Evolutionary conservation across 2,329 filamentous ascomycete genomes (phyloP), one percentile per base, ranked within the genome.

Genomic region (Colletotrichum tropicicola): DNA sequence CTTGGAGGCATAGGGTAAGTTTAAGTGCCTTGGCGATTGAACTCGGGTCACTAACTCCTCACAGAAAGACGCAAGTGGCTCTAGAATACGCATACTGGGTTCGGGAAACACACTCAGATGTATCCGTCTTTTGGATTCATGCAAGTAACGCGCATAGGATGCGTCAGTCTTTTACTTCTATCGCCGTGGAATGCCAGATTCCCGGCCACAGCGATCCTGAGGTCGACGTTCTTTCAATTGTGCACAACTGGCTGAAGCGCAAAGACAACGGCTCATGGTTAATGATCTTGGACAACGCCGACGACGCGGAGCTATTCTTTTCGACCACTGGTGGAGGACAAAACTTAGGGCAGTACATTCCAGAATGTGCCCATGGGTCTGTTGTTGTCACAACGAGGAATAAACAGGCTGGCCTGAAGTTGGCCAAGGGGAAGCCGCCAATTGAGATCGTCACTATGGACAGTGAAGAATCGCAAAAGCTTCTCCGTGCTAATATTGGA

Each of bases 301-400:
- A 66, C n/a, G 52, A 66, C 13, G 28, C 35, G 4, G 17, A 45
- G 2, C n/a, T 65, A 2, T 61, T 65, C 13, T 61, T 55, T 2
- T 6, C 23, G 6, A 45, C 37, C 9, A n/a, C 25, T 4, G 12
- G n/a, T n/a, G 6, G 19, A 30, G 5, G 21, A 30, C n/a, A 15
- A 6, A 19, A 13, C 25, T n/a, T 57, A 9, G 69, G 49, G 27
- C 62, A 37, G 1, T 71, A 41, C 68, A 70, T 78, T 21, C 75
- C 76, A 0, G 68, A 75, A 4, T 76, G 71, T 13, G 3, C 65
- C 0, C 69, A 78, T 0, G 76, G 77, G 3, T 65, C 69, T 0
- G 49, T 75, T 13, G 69, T 80, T 0, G 39, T 77, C 8, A 80
- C 77, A 0, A 79, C 75, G 0, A 72, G 76, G 32, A 76, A 78